Base-by-base conservation (phyloP, 2,329 filamentous ascomycete species). In the Xylaria multiplex region DNA sequence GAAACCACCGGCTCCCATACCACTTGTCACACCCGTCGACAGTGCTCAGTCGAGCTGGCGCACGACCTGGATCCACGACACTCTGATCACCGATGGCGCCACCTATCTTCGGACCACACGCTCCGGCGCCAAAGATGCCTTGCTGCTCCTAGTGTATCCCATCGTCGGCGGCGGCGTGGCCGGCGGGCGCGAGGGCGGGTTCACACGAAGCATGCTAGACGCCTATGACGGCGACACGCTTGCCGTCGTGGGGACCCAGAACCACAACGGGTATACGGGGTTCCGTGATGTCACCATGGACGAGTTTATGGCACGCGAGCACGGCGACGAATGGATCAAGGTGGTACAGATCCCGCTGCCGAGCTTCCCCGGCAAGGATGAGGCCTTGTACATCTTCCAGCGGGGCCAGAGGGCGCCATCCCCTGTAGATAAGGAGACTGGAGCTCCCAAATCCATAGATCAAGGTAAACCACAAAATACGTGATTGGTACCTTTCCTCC, bases 311-410 rank as follows among this genome's bases (percentile, higher is more conserved):
- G 84, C 79, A n/a, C 66, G 70, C 6, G 71, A 73, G 65, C 66
- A 66, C 73, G 83, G 86, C 71, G 76, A 74, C 30, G 81, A 80
- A 1, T 93, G 88, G 85, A 82, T 83, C 56, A 85, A 86, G 76
- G 81, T 86, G 2, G 82, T 86, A 14, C 88, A 91, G 79, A 82
- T 93, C 67, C 84, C 90, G 3, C 76, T 93, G 74, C 90, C 90
- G 24, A 92, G 89, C 76, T 93, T 93, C 78, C 87, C 90, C 2
- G 91, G 89, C 32, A 93, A 93, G 77, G 91, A 93, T 72, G 91
- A 93, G 78, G 91, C 88, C 0, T 73, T 93, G 62, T 93, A 89
- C 77, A 84, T 92, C 22, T 93, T 90, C 70, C 82, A 85, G 71
- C 76, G 83, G 60, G 82, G 82, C 16, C 73, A 79, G n/a, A 76